phyloP scores from a whole-genome alignment of 2,329 filamentous ascomycete species.

The Thyridium curvatum region DNA sequence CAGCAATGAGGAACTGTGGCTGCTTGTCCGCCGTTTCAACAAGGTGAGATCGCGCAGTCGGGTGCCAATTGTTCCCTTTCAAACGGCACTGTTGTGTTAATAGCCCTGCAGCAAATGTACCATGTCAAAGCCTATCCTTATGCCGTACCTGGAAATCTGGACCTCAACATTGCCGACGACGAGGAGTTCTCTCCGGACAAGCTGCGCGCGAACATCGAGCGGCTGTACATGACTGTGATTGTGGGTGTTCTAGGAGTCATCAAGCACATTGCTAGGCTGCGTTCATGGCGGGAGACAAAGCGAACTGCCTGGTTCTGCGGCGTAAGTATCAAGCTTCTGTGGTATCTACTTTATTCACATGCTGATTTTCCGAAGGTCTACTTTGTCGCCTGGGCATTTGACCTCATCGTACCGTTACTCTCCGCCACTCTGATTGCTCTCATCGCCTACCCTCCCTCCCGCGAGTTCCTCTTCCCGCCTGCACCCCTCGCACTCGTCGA shows the following conservation, averaged over 20 bases:
- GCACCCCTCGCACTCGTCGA: slow-evolving; percentile 70
- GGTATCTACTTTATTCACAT: slow-evolving; percentile 28
- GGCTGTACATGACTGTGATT: slow-evolving; percentile 74
- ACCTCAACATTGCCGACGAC: slow-evolving; percentile 74
- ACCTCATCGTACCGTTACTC: slow-evolving; percentile 61
- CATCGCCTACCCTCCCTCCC: slow-evolving; percentile 57
- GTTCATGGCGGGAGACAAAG: slow-evolving; percentile 71
- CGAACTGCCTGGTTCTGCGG: slow-evolving; percentile 58
- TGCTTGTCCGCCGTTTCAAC: slow-evolving; percentile 66
- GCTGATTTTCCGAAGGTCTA: slow-evolving; percentile 28
- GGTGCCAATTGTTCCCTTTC: no score
- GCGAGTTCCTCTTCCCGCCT: slow-evolving; percentile 65
- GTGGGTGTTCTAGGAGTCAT: slow-evolving; percentile 58
- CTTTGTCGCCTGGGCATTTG: slow-evolving; percentile 61
- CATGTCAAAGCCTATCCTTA: slow-evolving; percentile 61
- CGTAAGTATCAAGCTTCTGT: slow-evolving; percentile 20
- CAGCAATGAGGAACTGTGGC: slow-evolving; percentile 67
- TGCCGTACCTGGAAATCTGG: slow-evolving; percentile 59
- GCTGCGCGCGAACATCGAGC: slow-evolving; percentile 68
- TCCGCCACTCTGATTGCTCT: slow-evolving; percentile 55
- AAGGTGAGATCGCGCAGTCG: slow-evolving; percentile 38
- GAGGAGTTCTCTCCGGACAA: slow-evolving; percentile 85
- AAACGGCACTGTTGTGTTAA: slow-evolving; percentile 12
- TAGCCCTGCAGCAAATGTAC: slow-evolving; percentile 40
- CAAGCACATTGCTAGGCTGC: slow-evolving; percentile 70